Conservation (phyloP, 306 rosid genomes). For the Medicago lupulina region DNA sequence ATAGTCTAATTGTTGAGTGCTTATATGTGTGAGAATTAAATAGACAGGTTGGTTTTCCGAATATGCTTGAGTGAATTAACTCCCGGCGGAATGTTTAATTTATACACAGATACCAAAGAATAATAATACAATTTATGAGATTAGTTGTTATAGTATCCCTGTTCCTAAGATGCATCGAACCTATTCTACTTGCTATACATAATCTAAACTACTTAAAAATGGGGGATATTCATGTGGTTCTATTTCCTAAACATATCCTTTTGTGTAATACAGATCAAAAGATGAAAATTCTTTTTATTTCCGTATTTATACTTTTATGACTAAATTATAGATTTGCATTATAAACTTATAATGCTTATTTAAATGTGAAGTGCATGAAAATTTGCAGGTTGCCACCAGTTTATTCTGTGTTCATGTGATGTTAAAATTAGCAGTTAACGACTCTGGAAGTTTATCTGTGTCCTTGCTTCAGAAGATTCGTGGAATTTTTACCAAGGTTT, state of each 20-base stretch:
- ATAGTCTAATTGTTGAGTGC: constrained; percentile 33
- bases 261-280: constrained; percentile 15
- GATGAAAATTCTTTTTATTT: background rate
- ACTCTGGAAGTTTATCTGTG: constrained; percentile 80
- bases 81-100: background rate
- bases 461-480: constrained; percentile 75
- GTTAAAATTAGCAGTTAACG: constrained; percentile 63
- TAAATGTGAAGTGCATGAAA: constrained; percentile 33
- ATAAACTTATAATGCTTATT: constrained; percentile 15
- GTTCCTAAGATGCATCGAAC: background rate
- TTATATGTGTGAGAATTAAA: background rate
- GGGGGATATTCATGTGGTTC: background rate
- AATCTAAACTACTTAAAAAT: constrained; percentile 3
- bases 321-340: constrained; percentile 29
- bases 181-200: constrained; percentile 14
- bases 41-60: background rate
- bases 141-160: background rate
- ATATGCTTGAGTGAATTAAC: background rate
- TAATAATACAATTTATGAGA: background rate
- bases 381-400: constrained; percentile 79
- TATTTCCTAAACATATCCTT: background rate
- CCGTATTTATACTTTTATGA: constrained; percentile 27
- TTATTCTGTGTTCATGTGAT: constrained; percentile 75
- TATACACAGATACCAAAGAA: background rate
- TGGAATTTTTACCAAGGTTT: constrained; percentile 64